These are phyloP conservation scores for Yamadazyma takamatsuzukensis DNA, from an alignment of 805 yeast species.

Conservation along the genomic window DNA sequence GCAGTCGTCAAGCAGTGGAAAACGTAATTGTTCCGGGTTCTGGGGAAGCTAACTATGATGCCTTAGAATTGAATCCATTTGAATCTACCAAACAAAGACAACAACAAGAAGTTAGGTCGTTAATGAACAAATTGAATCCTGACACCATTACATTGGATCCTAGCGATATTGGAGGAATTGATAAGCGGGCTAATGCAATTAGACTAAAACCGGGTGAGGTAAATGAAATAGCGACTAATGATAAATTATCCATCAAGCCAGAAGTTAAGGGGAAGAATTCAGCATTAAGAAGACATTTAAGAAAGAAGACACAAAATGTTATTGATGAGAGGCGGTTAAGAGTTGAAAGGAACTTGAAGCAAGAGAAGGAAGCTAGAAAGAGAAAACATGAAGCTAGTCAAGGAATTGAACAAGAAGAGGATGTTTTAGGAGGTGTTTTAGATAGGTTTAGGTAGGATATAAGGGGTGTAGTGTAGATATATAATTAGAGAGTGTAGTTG, in stretches of 20 bases:
- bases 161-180: conserved; percentile 77
- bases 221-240: conserved; percentile 39
- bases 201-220: conserved; percentile 64
- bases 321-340: conserved; percentile 81
- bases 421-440: conserved; percentile 47
- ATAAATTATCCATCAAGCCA: conserved; percentile 58
- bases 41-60: conserved; percentile 97
- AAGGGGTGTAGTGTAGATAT: too few species aligned
- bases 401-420: conserved; percentile 52
- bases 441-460: conserved; percentile 44
- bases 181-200: conserved; percentile 57
- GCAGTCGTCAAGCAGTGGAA: conserved; percentile 75
- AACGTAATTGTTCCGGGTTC: conserved; percentile 92
- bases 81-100: conserved; percentile 92
- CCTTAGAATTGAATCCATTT: conserved; percentile 88
- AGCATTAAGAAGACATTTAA: conserved; percentile 69
- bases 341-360: conserved; percentile 66
- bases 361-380: conserved; percentile 69
- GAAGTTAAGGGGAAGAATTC: conserved; percentile 79
- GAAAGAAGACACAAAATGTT: conserved; percentile 82
- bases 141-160: conserved; percentile 94
- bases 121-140: conserved; percentile 84
- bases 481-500: too few species aligned
- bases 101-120: conserved; percentile 80
- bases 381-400: conserved; percentile 41